A percentile compares a stretch with the other conserved stretches of the same genome.
Evolutionary conservation across 495 filamentous ascomycete genomes (phyloP).

Genomic region (Podospora australis): DNA sequence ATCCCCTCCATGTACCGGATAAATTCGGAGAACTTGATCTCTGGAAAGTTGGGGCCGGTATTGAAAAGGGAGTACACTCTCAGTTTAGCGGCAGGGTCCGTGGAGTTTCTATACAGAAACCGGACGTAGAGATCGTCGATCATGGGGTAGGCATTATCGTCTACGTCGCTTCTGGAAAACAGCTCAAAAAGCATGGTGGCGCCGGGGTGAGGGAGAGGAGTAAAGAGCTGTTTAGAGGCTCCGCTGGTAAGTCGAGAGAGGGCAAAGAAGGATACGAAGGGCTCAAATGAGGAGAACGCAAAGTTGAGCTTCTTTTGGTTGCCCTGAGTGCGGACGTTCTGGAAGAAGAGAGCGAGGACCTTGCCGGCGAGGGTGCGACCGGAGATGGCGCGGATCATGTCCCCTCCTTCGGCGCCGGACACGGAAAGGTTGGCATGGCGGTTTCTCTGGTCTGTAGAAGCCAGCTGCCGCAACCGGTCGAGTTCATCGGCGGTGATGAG

Average conservation of each 20-base stretch:
- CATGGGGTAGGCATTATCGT: constrained; percentile 16
- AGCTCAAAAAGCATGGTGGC: constrained; percentile 39
- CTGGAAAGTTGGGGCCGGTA: constrained; percentile 17
- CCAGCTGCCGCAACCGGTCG: constrained; percentile 20
- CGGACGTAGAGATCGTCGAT: constrained; percentile 30
- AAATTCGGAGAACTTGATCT: constrained; percentile 26
- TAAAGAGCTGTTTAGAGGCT: constrained; percentile 17
- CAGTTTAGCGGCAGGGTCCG: constrained; percentile 15
- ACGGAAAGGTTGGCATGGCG: constrained; percentile 31
- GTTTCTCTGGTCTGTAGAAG: constrained; percentile 28
- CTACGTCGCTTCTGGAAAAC: constrained; percentile 23
- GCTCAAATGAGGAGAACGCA: constrained; percentile 37
- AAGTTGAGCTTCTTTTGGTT: constrained; percentile 31
- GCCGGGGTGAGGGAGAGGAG: constrained; percentile 31
- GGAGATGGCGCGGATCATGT: constrained; percentile 34
- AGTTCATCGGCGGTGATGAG: constrained; percentile 20
- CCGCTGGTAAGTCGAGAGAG: constrained; percentile 23
- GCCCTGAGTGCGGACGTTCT: constrained; percentile 25
- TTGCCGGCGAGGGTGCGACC: constrained; percentile 35
- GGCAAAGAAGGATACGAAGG: constrained; percentile 37
- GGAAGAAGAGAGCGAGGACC: constrained; percentile 21
- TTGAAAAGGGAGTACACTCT: constrained; percentile 29
- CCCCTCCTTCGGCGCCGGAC: constrained; percentile 18
- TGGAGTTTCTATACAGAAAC: constrained; percentile 34
- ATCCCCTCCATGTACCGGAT: constrained; percentile 17